Percentiles rank a stretch among this genome's conserved stretches.
Conservation (phyloP, 495 filamentous ascomycete genomes). For the Xanthoparmelia taractica region DNA sequence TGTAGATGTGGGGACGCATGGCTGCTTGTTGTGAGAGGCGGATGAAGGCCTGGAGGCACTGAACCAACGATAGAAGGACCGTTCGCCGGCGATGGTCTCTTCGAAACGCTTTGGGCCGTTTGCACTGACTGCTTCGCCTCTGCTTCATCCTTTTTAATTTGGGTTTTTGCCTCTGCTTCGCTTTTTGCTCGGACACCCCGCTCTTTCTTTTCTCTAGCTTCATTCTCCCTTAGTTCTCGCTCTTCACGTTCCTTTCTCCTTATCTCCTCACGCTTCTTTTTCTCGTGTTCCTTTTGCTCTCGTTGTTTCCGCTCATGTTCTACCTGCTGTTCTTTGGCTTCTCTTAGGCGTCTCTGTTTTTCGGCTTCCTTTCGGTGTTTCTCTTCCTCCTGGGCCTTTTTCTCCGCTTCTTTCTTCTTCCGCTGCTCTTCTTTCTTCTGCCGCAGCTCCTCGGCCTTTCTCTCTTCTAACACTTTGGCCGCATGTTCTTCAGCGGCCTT, state of each 20-base stretch:
- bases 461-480: constrained; percentile 64
- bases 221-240: constrained; percentile 61
- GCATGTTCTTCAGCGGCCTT: constrained; percentile 87
- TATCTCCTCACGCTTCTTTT: constrained; percentile 55
- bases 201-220: constrained; percentile 53
- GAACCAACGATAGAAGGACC: constrained; percentile 42
- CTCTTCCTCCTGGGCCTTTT: constrained; percentile 83
- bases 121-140: constrained; percentile 13
- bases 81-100: constrained; percentile 31
- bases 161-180: constrained; percentile 44
- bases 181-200: constrained; percentile 46
- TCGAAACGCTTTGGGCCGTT: constrained; percentile 20
- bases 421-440: constrained; percentile 79
- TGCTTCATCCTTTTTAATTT: constrained; percentile 36
- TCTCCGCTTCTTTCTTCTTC: constrained; percentile 87
- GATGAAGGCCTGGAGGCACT: constrained; percentile 48
- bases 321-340: constrained; percentile 74
- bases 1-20: constrained; percentile 71
- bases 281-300: constrained; percentile 66
- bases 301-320: constrained; percentile 66
- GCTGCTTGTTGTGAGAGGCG: constrained; percentile 36
- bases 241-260: constrained; percentile 63
- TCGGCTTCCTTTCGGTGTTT: constrained; percentile 70
- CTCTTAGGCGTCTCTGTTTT: constrained; percentile 65
- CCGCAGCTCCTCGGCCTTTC: constrained; percentile 71